These are phyloP conservation scores for Lactifluus hygrophoroides DNA, from an alignment of 768 basidiomycete genomes.

Conservation along the genomic window DNA sequence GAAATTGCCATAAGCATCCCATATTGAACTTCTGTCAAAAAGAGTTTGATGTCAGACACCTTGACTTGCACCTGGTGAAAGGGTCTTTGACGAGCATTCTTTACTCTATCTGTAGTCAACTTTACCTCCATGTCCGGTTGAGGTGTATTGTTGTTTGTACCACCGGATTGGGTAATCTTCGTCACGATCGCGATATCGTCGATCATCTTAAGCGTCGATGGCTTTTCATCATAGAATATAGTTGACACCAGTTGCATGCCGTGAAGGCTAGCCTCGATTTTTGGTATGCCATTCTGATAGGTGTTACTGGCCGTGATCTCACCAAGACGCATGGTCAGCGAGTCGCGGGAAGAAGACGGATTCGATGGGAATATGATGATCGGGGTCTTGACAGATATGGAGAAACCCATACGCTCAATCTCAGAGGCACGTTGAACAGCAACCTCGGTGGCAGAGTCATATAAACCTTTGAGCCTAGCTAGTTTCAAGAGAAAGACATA, in stretches of 20 bases:
- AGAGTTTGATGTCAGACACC: conserved; percentile 77
- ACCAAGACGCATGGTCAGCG: conserved; percentile 75
- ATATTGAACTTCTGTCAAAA: conserved; percentile 82
- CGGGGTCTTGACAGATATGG: conserved; percentile 84
- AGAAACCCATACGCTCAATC: conserved; percentile 89
- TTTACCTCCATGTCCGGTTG: conserved; percentile 71
- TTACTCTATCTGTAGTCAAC: not conserved
- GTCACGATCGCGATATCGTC: conserved; percentile 78
- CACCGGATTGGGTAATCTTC: conserved; percentile 54
- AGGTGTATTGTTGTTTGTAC: conserved; percentile 42
- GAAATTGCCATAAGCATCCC: conserved; percentile 55
- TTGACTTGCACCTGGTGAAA: conserved; percentile 50
- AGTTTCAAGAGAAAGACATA: conserved; percentile 78
- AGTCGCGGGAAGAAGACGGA: conserved; percentile 50
- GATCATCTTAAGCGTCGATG: conserved; percentile 71
- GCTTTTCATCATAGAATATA: conserved; percentile 39
- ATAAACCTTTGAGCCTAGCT: conserved; percentile 85
- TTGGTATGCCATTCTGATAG: conserved; percentile 49
- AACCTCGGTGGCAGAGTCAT: conserved; percentile 88
- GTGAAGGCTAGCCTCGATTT: conserved; percentile 62
- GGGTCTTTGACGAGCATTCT: not conserved
- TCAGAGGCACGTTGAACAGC: conserved; percentile 91
- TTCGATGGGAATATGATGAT: conserved; percentile 83
- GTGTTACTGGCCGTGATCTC: conserved; percentile 79
- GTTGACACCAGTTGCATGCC: conserved; percentile 81